Conservation (phyloP, 176 grass and related monocot genomes). For the Raddia guianensis region DNA sequence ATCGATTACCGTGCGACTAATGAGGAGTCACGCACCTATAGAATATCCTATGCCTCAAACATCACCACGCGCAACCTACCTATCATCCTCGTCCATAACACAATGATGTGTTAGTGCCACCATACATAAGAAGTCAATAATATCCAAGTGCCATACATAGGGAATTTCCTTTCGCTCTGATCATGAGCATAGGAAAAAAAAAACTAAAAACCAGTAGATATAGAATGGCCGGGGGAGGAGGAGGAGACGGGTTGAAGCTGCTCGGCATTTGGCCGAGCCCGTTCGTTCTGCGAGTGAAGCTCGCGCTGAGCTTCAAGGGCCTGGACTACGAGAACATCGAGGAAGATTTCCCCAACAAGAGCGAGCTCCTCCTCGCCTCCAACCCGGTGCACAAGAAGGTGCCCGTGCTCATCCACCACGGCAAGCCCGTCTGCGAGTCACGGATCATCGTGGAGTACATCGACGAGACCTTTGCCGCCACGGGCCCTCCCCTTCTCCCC, state of each 20-base stretch:
- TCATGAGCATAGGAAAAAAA: too few species aligned
- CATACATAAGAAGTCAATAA: too few species aligned
- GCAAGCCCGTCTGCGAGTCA: conserved; percentile 52
- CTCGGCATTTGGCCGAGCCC: conserved; percentile 39
- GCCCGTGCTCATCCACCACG: conserved; percentile 70
- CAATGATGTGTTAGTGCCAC: too few species aligned
- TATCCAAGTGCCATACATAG: too few species aligned
- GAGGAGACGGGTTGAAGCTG: conserved; percentile 42
- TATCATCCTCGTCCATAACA: too few species aligned
- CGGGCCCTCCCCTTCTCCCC: conserved; percentile 37
- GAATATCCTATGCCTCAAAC: too few species aligned
- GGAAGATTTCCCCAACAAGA: conserved; percentile 54
- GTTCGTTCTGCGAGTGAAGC: conserved; percentile 32
- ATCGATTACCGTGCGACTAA: too few species aligned
- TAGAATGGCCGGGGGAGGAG: conserved; percentile 19
- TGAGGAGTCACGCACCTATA: too few species aligned
- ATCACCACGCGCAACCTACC: too few species aligned
- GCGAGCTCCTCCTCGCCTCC: conserved; percentile 50
- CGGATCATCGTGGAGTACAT: conserved; percentile 70
- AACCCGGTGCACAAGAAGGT: conserved; percentile 77
- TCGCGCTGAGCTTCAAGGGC: conserved; percentile 61
- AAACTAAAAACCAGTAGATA: too few species aligned
- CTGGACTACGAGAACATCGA: conserved; percentile 59
- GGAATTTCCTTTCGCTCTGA: too few species aligned
- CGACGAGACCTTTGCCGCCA: conserved; percentile 46